Evolutionary conservation across 305 asterid species (phyloP).

Genomic region (Fraxinus sp.): DNA sequence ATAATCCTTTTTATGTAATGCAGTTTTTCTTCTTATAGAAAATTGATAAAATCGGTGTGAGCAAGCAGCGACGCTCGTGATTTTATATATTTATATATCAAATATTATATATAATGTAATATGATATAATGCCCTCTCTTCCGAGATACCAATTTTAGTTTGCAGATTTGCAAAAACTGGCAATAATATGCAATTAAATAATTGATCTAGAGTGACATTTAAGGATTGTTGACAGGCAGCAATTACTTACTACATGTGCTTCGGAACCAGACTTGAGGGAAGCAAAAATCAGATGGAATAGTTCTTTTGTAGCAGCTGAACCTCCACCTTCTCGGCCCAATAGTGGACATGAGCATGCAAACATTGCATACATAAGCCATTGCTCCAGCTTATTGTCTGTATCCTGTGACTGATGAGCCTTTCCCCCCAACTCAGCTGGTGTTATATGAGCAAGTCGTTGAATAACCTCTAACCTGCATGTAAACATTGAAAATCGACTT

Average conservation of each 20-base stretch:
- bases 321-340: conserved; percentile 84
- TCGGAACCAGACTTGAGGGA: conserved; percentile 97
- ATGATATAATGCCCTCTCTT: background rate
- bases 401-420: conserved; percentile 92
- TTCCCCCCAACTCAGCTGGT: conserved; percentile 95
- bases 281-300: conserved; percentile 92
- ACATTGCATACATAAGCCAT: conserved; percentile 99
- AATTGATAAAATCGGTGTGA: background rate
- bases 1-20: background rate
- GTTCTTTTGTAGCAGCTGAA: conserved; percentile 82
- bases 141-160: background rate
- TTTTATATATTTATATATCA: background rate
- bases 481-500: conserved; percentile 17
- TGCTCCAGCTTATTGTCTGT: conserved; percentile 95
- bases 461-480: conserved; percentile 86
- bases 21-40: background rate
- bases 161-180: conserved; percentile 12
- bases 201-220: conserved; percentile 8
- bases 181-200: background rate
- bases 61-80: background rate
- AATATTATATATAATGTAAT: background rate
- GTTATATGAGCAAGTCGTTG: conserved; percentile 94
- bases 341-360: conserved; percentile 91
- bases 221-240: conserved; percentile 28
- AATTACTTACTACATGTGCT: conserved; percentile 73